A percentile compares a stretch with the other conserved stretches of the same genome.
Conservation (phyloP, 371 early-diverging fungal species). For the Mucor plumbeus region DNA sequence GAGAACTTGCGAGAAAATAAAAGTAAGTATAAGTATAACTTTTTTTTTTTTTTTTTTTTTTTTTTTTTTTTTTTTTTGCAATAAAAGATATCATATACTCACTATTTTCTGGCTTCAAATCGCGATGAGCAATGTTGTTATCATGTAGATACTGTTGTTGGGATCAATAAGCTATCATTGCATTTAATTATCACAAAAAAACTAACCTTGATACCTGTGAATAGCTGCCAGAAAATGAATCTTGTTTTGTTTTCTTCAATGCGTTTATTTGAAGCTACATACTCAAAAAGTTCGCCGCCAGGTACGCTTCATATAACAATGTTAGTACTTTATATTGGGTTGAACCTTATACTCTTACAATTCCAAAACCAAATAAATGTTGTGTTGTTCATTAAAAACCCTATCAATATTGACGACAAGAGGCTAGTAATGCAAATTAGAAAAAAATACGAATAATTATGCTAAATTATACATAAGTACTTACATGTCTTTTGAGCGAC, state of each 20-base stretch:
- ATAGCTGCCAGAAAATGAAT: conserved; percentile 79
- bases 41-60: no score
- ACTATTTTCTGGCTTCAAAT: conserved; percentile 58
- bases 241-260: conserved; percentile 83
- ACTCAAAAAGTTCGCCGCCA: conserved; percentile 95
- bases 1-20: conserved; percentile 61
- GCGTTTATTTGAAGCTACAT: conserved; percentile 73
- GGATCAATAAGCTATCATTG: background rate
- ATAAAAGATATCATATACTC: background rate
- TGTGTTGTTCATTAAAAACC: conserved; percentile 17
- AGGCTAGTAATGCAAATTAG: conserved; percentile 19
- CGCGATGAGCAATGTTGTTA: conserved; percentile 44
- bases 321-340: background rate
- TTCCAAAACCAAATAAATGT: conserved; percentile 25
- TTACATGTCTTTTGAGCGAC: conserved; percentile 70
- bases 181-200: no score
- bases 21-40: no score
- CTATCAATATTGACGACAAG: conserved; percentile 18
- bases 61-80: no score
- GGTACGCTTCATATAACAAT: conserved; percentile 39
- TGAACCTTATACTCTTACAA: conserved; percentile 16
- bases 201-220: conserved; percentile 68
- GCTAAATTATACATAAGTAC: background rate
- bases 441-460: background rate
- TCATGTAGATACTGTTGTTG: conserved; percentile 42